These are phyloP conservation scores for Gossypium rotundifolium DNA, from an alignment of 345 rosid species.

Conservation along the genomic window DNA sequence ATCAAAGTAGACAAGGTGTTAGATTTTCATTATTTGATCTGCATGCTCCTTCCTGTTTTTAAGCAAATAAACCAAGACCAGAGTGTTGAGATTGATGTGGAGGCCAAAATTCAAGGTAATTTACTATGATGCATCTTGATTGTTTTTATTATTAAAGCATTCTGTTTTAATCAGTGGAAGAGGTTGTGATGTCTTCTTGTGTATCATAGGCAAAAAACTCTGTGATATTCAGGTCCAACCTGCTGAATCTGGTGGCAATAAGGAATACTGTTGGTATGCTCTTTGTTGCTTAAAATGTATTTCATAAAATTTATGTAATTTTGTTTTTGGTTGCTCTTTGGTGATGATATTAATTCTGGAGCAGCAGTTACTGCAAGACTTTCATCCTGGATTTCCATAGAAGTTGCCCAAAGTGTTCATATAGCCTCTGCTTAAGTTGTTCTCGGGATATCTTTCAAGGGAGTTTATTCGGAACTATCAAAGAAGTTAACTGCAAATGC, in stretches of 20 bases:
- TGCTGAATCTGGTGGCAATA: constrained; percentile 38
- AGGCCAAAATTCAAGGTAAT: constrained; percentile 64
- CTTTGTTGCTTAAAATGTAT: constrained; percentile 16
- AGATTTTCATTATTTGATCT: constrained; percentile 74
- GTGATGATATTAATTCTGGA: constrained; percentile 23
- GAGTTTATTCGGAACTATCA: constrained; percentile 33
- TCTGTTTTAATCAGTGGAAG: neutral
- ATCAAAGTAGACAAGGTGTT: constrained; percentile 61
- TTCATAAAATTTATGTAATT: constrained; percentile 15
- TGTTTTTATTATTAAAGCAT: neutral
- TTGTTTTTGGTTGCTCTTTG: constrained; percentile 19
- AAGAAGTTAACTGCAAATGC: constrained; percentile 30
- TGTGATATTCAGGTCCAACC: constrained; percentile 41
- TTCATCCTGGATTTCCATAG: constrained; percentile 55
- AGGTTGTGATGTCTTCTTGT: constrained; percentile 16
- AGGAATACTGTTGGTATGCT: constrained; percentile 53
- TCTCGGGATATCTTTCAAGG: constrained; percentile 43
- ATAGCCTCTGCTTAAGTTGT: constrained; percentile 56
- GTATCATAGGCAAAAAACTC: constrained; percentile 42
- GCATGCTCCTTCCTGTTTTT: constrained; percentile 87
- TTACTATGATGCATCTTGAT: neutral
- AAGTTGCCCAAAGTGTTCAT: constrained; percentile 65
- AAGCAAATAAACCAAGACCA: constrained; percentile 66
- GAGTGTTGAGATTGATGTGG: constrained; percentile 53
- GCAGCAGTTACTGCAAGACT: constrained; percentile 53